Evolutionary conservation across 345 rosid species (phyloP).

Genomic region (Hirschfeldia incana): DNA sequence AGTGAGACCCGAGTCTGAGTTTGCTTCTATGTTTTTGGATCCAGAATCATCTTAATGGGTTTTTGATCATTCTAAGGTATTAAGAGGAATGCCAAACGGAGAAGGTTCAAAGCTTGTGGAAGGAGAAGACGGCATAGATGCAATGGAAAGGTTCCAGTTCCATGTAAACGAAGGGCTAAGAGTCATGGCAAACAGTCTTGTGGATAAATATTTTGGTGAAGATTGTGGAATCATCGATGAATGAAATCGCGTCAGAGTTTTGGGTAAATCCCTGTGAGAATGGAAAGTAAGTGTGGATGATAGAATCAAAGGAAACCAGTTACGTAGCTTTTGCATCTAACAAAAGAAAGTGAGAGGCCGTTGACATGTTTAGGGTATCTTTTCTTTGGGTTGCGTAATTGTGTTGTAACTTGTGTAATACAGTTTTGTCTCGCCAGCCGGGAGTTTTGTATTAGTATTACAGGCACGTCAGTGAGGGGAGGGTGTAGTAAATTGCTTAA

Average conservation of each 20-base stretch:
- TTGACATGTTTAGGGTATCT: constrained; percentile 4
- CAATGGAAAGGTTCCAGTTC: constrained; percentile 93
- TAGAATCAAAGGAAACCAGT: constrained; percentile 25
- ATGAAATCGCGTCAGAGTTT: constrained; percentile 14
- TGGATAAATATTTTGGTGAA: constrained; percentile 89
- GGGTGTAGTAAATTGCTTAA: background rate
- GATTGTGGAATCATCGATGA: constrained; percentile 66
- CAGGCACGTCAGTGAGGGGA: background rate
- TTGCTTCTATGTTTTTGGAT: background rate
- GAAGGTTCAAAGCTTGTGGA: constrained; percentile 91
- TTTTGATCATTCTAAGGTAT: constrained; percentile 46
- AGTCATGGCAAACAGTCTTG: constrained; percentile 88
- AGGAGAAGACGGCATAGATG: constrained; percentile 88
- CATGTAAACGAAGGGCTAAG: constrained; percentile 92
- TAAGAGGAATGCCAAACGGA: constrained; percentile 89
- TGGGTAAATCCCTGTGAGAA: constrained; percentile 1
- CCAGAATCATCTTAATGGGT: background rate
- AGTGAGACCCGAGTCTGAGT: background rate
- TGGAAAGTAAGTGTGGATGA: constrained; percentile 9
- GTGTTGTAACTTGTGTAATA: constrained; percentile 27
- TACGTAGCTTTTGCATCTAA: constrained; percentile 13
- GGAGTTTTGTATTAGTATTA: background rate
- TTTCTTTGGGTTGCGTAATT: constrained; percentile 11
- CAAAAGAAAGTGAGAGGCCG: background rate
- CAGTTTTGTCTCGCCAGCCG: constrained; percentile 27